phyloP scores from a whole-genome alignment of 441 rosid species.

The Adansonia madagascariensis region DNA sequence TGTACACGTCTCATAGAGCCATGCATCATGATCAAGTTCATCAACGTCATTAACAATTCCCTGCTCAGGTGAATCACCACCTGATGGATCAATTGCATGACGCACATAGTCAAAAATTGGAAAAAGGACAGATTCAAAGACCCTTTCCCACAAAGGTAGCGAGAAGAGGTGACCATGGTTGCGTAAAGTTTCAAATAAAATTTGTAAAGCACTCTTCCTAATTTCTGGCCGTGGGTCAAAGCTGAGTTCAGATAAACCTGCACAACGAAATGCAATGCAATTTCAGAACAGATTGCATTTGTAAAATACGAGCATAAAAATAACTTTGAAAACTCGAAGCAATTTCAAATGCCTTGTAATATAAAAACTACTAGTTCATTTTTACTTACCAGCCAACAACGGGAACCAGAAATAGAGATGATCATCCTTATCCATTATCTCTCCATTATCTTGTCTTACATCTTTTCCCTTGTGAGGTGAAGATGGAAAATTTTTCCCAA shows the following conservation, averaged over 20 bases:
- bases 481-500: constrained; percentile 57
- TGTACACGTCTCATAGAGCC: constrained; percentile 99
- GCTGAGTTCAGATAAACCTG: constrained; percentile 99
- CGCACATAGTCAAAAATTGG: constrained; percentile 99
- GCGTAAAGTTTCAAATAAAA: constrained; percentile 90
- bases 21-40: constrained; percentile 97
- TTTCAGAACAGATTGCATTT: constrained; percentile 26
- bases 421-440: constrained; percentile 63
- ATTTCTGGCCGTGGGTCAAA: constrained; percentile 99
- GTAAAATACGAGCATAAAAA: background rate
- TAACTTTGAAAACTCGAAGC: constrained; percentile 15
- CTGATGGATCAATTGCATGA: constrained; percentile 97
- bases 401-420: constrained; percentile 99
- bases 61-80: constrained; percentile 69
- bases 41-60: constrained; percentile 58
- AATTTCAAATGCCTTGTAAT: constrained; percentile 11
- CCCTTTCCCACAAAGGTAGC: constrained; percentile 86
- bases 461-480: constrained; percentile 60
- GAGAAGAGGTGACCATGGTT: constrained; percentile 98
- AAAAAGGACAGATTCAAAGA: constrained; percentile 92
- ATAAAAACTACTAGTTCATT: constrained; percentile 27
- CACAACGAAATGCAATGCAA: constrained; percentile 23
- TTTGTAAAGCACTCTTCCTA: constrained; percentile 95
- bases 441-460: constrained; percentile 71
- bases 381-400: constrained; percentile 82